Evolutionary conservation across 83 land plant species (phyloP).

Genomic region (Diphasiastrum complanatum): DNA sequence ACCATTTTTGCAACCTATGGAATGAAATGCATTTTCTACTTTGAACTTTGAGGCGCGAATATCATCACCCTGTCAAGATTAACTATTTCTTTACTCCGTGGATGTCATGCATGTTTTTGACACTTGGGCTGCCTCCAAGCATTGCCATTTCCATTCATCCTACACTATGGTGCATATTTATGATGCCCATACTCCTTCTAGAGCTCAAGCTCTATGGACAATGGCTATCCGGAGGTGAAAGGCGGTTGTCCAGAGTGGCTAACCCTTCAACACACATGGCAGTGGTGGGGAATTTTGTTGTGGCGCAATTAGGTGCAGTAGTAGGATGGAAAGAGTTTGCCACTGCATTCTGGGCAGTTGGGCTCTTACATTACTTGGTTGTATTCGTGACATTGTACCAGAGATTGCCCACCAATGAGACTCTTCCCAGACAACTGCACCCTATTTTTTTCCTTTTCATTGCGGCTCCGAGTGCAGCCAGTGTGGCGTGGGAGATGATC

Average conservation of each 20-base stretch:
- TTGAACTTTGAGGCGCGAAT: constrained; percentile 86
- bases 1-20: constrained; percentile 38
- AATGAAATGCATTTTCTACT: constrained; percentile 64
- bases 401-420: constrained; percentile 76
- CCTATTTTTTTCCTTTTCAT: constrained; percentile 88
- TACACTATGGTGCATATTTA: constrained; percentile 58
- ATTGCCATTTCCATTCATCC: constrained; percentile 35
- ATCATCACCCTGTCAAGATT: constrained; percentile 70
- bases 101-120: constrained; percentile 67
- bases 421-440: constrained; percentile 78
- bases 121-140: constrained; percentile 56
- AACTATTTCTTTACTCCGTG: constrained; percentile 97
- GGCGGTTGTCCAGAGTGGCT: constrained; percentile 77
- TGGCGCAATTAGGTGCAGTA: constrained; percentile 55
- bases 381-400: constrained; percentile 84
- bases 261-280: constrained; percentile 83
- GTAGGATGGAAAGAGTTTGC: constrained; percentile 84
- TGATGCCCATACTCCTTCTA: constrained; percentile 59
- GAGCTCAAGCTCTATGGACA: constrained; percentile 91
- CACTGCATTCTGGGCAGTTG: constrained; percentile 75
- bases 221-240: constrained; percentile 85
- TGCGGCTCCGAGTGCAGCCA: constrained; percentile 82
- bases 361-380: constrained; percentile 75
- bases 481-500: constrained; percentile 75
- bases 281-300: constrained; percentile 76